Conservation (phyloP, 345 rosid genomes). For the Gossypium sturtianum region DNA sequence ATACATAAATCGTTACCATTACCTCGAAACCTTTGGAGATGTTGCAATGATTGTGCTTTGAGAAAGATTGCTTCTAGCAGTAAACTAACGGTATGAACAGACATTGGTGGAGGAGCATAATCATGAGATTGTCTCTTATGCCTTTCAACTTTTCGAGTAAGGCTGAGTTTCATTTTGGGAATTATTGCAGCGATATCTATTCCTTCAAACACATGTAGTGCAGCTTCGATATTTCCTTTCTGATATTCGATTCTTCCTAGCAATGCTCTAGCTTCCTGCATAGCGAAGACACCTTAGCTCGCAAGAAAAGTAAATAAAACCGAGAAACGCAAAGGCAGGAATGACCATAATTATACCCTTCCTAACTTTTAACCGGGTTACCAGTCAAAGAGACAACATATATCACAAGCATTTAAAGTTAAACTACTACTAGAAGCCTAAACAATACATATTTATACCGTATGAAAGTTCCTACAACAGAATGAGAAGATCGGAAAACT, state of each 20-base stretch:
- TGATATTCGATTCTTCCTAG: slow-evolving; percentile 85
- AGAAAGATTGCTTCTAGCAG: slow-evolving; percentile 77
- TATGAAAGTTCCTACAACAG: not conserved
- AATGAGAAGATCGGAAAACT: not conserved
- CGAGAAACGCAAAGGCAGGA: not conserved
- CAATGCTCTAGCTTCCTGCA: slow-evolving; percentile 81
- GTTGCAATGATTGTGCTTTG: slow-evolving; percentile 73
- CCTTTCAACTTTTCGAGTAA: slow-evolving; percentile 43
- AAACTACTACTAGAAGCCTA: too few relatives aligned
- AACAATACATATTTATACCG: too few relatives aligned
- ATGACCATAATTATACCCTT: not conserved
- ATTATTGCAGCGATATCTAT: slow-evolving; percentile 66
- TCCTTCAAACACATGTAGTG: slow-evolving; percentile 82
- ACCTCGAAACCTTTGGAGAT: slow-evolving; percentile 70
- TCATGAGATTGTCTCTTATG: slow-evolving; percentile 42
- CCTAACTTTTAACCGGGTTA: too few relatives aligned
- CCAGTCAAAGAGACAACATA: too few relatives aligned
- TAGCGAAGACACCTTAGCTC: slow-evolving; percentile 10
- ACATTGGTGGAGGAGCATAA: slow-evolving; percentile 45
- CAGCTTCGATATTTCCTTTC: slow-evolving; percentile 74
- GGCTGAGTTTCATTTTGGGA: slow-evolving; percentile 52
- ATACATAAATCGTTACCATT: slow-evolving; percentile 27
- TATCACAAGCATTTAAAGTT: too few relatives aligned
- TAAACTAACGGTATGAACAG: slow-evolving; percentile 65
- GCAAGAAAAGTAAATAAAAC: not conserved